phyloP scores from a whole-genome alignment of 257 asterid species.

The Solanum microdontum region DNA sequence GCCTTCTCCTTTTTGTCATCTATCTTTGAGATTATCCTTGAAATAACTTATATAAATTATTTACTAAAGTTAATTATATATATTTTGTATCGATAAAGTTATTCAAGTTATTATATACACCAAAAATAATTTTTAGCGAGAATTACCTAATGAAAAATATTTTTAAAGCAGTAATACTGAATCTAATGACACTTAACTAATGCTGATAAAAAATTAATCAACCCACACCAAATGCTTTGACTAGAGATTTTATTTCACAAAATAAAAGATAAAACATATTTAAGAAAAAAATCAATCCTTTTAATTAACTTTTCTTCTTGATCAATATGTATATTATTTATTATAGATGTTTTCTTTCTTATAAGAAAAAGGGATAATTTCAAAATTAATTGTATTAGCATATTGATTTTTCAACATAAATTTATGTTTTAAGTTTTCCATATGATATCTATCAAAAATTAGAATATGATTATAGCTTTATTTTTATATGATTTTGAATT shows the following conservation, averaged over 20 bases:
- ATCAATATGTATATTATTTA: not conserved
- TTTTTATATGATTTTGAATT: not conserved
- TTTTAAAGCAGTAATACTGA: too few species aligned
- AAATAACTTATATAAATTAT: too few species aligned
- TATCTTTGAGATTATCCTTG: not conserved
- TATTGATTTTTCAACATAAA: not conserved
- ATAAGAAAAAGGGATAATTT: not conserved
- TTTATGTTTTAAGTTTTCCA: not conserved
- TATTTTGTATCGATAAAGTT: not conserved
- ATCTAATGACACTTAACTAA: too few species aligned
- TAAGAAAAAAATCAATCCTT: not conserved
- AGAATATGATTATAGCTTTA: not conserved
- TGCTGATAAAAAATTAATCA: fast-evolving
- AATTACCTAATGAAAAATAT: too few species aligned
- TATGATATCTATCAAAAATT: not conserved
- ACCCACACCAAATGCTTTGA: not conserved
- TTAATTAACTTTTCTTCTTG: not conserved
- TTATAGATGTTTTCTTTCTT: not conserved
- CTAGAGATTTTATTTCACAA: not conserved
- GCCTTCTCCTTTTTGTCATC: not conserved
- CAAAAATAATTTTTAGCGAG: too few species aligned
- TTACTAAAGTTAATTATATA: not conserved
- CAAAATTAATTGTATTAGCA: not conserved
- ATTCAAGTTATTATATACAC: not conserved
- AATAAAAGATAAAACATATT: not conserved